phyloP scores from a whole-genome alignment of 116 monocot species.

The Dioscorea cayenensis region DNA sequence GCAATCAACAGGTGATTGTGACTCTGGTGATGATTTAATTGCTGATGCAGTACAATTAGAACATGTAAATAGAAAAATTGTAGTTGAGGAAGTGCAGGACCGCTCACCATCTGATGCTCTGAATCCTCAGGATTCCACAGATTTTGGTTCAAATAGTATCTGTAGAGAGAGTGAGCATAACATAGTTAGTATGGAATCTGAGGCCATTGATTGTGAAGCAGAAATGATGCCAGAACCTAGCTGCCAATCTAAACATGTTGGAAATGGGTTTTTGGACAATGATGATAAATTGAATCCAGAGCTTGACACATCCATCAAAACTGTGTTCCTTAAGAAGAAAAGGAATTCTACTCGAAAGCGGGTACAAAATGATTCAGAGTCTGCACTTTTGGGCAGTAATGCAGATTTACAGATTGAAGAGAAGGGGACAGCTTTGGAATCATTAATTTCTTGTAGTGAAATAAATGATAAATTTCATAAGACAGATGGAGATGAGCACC shows the following conservation, averaged over 20 bases:
- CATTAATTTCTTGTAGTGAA: slow-evolving; percentile 21
- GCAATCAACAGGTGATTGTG: slow-evolving; percentile 5
- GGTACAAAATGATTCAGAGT: slow-evolving; percentile 10
- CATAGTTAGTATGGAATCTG: slow-evolving; percentile 8
- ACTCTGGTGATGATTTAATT: slow-evolving; percentile 11
- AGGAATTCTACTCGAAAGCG: slow-evolving; percentile 46
- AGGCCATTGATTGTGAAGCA: slow-evolving; percentile 11
- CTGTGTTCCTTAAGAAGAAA: slow-evolving; percentile 33
- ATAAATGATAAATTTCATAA: slow-evolving; percentile 23
- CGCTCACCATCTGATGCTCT: slow-evolving; percentile 11
- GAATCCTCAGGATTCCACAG: slow-evolving; percentile 3
- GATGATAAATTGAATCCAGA: slow-evolving; percentile 12
- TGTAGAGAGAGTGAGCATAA: slow-evolving; percentile 13
- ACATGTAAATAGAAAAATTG: slow-evolving; percentile 5
- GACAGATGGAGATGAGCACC: slow-evolving; percentile 83
- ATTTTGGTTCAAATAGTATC: slow-evolving; percentile 7
- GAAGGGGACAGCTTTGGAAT: slow-evolving; percentile 9
- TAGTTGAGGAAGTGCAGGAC: slow-evolving; percentile 5
- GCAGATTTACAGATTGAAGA: slow-evolving; percentile 12
- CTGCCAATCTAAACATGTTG: slow-evolving; percentile 19
- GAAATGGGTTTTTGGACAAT: slow-evolving; percentile 12
- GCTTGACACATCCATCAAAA: slow-evolving; percentile 22
- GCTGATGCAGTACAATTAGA: slow-evolving; percentile 18
- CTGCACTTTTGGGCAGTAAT: slow-evolving; percentile 22
- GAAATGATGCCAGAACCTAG: slow-evolving; percentile 16